These are phyloP conservation scores for Sugiyamaella valdiviana DNA, from an alignment of 805 yeast genomes.

Conservation along the genomic window DNA sequence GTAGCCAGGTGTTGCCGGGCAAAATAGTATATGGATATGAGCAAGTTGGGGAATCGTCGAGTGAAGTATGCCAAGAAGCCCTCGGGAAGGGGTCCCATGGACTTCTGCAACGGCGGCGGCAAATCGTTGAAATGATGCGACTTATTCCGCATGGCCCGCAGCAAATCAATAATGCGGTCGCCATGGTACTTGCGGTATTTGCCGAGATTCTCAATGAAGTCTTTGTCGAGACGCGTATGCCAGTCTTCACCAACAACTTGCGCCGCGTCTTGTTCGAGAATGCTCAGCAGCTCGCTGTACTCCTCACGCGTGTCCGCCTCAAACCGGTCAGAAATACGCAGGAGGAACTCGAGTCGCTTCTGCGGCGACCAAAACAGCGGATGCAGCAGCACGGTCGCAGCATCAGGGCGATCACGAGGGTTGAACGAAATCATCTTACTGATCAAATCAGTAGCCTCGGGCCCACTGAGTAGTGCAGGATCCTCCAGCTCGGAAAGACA, in stretches of 20 bases:
- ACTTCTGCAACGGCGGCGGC: slow-evolving; percentile 55
- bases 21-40: slow-evolving; percentile 67
- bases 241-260: slow-evolving; percentile 57
- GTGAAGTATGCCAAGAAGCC: slow-evolving; percentile 80
- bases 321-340: slow-evolving; percentile 85
- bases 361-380: slow-evolving; percentile 81
- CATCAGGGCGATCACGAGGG: slow-evolving; percentile 68
- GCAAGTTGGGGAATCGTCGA: slow-evolving; percentile 64
- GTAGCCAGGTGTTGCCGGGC: slow-evolving; percentile 51
- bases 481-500: slow-evolving; percentile 41
- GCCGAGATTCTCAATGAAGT: slow-evolving; percentile 76
- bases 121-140: slow-evolving; percentile 91
- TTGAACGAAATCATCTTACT: slow-evolving; percentile 61
- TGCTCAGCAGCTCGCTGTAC: slow-evolving; percentile 52
- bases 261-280: slow-evolving; percentile 48
- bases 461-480: slow-evolving; percentile 29
- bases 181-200: slow-evolving; percentile 84
- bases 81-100: slow-evolving; percentile 75
- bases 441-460: slow-evolving; percentile 71
- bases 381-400: slow-evolving; percentile 61
- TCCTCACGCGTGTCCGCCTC: slow-evolving; percentile 81
- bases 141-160: slow-evolving; percentile 87
- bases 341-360: slow-evolving; percentile 72
- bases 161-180: slow-evolving; percentile 70
- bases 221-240: slow-evolving; percentile 65